Evolutionary conservation across 805 yeast species (phyloP).

Genomic region (Candida golubevii): DNA sequence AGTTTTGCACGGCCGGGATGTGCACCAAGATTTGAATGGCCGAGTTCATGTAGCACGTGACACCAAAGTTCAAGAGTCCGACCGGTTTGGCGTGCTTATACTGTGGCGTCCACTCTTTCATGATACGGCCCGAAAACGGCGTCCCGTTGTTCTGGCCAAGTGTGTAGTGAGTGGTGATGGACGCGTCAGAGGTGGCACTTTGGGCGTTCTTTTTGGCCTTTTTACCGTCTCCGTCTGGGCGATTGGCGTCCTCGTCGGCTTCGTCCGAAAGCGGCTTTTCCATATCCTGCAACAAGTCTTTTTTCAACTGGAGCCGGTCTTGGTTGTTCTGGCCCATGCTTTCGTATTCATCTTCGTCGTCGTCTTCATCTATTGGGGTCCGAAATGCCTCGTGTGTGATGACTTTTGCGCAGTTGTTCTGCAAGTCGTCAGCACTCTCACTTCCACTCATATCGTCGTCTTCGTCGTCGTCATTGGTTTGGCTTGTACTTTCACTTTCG

Average conservation of each 20-base stretch:
- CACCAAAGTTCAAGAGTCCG: conserved; percentile 88
- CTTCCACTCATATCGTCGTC: conserved; percentile 8
- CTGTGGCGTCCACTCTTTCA: conserved; percentile 67
- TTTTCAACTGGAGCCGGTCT: conserved; percentile 13
- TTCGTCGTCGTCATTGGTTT: conserved; percentile 7
- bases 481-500: conserved; percentile 1
- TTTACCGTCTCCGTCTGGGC: neutral
- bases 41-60: conserved; percentile 94
- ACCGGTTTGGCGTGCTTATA: conserved; percentile 48
- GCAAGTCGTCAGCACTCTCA: conserved; percentile 16
- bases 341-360: conserved; percentile 14
- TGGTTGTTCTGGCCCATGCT: conserved; percentile 5
- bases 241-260: neutral
- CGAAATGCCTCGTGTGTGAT: conserved; percentile 16
- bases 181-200: neutral
- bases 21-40: conserved; percentile 90
- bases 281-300: conserved; percentile 14
- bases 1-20: conserved; percentile 86
- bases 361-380: conserved; percentile 1
- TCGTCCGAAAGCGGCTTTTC: conserved; percentile 14
- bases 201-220: conserved; percentile 1
- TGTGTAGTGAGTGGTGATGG: conserved; percentile 39
- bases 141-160: conserved; percentile 57
- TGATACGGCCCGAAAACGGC: conserved; percentile 57
- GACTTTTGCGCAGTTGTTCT: conserved; percentile 23